Base-by-base conservation (phyloP, 1,139 yeast genomes). In the Magnusiomyces ingens region DNA sequence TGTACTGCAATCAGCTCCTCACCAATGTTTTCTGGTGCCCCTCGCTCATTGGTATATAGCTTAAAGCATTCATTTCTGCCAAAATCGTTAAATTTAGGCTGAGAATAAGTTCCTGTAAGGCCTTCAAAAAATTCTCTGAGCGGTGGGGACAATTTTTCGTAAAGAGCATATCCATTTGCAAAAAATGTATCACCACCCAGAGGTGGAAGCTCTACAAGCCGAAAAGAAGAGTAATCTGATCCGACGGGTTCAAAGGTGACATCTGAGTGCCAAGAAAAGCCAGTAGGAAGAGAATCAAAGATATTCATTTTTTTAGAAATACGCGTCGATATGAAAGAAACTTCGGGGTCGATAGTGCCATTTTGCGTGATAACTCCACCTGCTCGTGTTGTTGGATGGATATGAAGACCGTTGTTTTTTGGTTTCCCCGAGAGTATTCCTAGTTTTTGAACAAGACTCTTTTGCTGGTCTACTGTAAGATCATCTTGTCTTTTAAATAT, bases 391-490 rank as follows among this genome's bases (percentile, higher is more conserved):
- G 64, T 64, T 15, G 69, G 69, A 50, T 67, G 69, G 40, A 65
- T 63, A 55, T 66, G 90, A 3, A 85, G 79, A 18, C 87, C 86
- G 13, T 84, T 77, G 5, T 84, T 78, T 53, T 75, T 75, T 18
- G 88, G 87, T 64, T 84, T 88, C 49, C 82, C 78, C 64, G 84
- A 87, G 52, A 81, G 71, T 21, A 80, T 79, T 15, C 89, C 89
- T 58, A 75, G 82, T 60, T 81, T 76, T 52, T 70, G 70, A 17
- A 80, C 85, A 64, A 77, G 77, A 21, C 75, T 71, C 62, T 75
- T 73, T 65, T 78, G 81, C 57, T 79, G 68, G 38, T 72, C 71
- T 50, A 78, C 76, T 57, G 82, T 76, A 59, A 85, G 82, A 55
- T 78, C 76, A 12, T 50, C 55, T 66, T 84, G 89, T 59, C 79